These are phyloP conservation scores for Geotrichum carabidarum DNA, from an alignment of 1,139 yeast genomes.

Conservation along the genomic window DNA sequence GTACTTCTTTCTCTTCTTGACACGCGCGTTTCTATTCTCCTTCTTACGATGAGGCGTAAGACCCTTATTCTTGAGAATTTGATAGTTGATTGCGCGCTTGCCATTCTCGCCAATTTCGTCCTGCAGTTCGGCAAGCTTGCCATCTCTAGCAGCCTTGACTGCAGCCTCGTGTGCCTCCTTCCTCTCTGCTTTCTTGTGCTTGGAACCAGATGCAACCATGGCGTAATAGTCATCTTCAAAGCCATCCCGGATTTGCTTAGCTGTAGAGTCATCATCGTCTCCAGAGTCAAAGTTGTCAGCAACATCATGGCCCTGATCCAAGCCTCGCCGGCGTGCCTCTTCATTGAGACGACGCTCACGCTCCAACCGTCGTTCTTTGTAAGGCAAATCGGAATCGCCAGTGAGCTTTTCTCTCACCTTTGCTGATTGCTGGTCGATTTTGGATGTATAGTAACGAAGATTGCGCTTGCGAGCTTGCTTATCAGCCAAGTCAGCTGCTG, in stretches of 20 bases:
- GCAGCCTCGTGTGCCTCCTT: constrained; percentile 67
- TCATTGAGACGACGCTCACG: constrained; percentile 80
- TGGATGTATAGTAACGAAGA: constrained; percentile 91
- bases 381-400: constrained; percentile 93
- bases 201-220: constrained; percentile 47
- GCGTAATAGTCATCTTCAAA: constrained; percentile 46
- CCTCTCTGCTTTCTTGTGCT: constrained; percentile 49
- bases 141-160: constrained; percentile 75
- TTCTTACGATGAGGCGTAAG: constrained; percentile 88
- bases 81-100: constrained; percentile 91
- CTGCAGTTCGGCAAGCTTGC: constrained; percentile 66
- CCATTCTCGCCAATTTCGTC: constrained; percentile 68
- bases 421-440: constrained; percentile 70
- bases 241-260: constrained; percentile 38
- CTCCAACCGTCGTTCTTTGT: constrained; percentile 81
- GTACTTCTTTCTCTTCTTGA: constrained; percentile 96
- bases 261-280: constrained; percentile 39
- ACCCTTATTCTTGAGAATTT: constrained; percentile 91
- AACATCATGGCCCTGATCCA: constrained; percentile 49
- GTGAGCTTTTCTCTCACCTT: constrained; percentile 48
- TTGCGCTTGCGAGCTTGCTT: constrained; percentile 76
- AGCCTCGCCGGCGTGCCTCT: constrained; percentile 83
- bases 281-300: constrained; percentile 46
- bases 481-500: constrained; percentile 81
- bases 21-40: constrained; percentile 92